phyloP scores from a whole-genome alignment of 1,139 yeast species.

The Candida buenavistaensis region DNA sequence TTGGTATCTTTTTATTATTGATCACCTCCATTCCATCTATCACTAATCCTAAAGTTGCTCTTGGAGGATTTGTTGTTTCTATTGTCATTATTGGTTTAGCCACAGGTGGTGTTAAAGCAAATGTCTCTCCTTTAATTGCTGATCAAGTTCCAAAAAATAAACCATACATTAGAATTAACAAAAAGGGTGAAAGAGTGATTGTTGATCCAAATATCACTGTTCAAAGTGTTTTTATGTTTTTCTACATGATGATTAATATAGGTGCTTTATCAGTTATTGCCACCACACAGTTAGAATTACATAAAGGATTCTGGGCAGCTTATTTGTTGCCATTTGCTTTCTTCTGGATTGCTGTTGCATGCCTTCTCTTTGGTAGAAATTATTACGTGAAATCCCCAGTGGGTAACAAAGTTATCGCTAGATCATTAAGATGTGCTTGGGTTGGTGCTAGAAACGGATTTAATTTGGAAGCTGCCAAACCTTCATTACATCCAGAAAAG shows the following conservation, averaged over 20 bases:
- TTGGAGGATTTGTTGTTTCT: constrained; percentile 57
- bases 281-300: constrained; percentile 37
- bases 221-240: constrained; percentile 43
- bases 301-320: constrained; percentile 44
- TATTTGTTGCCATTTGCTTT: constrained; percentile 61
- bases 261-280: constrained; percentile 42
- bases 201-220: constrained; percentile 41
- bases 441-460: constrained; percentile 50
- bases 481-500: constrained; percentile 42
- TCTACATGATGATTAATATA: constrained; percentile 41
- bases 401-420: constrained; percentile 59
- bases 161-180: constrained; percentile 32
- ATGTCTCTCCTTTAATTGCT: constrained; percentile 74
- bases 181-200: constrained; percentile 36
- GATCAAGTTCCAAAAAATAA: constrained; percentile 57
- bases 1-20: constrained; percentile 65
- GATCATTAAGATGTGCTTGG: constrained; percentile 49
- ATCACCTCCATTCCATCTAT: constrained; percentile 53
- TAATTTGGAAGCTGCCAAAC: constrained; percentile 54
- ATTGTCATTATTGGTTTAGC: constrained; percentile 72
- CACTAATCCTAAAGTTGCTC: constrained; percentile 32
- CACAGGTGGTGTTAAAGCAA: constrained; percentile 80
- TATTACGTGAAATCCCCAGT: constrained; percentile 60
- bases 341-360: constrained; percentile 57
- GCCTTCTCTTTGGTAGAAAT: constrained; percentile 55